Evolutionary conservation across 2,329 filamentous ascomycete species (phyloP).

Genomic region (Talaromyces sp.): DNA sequence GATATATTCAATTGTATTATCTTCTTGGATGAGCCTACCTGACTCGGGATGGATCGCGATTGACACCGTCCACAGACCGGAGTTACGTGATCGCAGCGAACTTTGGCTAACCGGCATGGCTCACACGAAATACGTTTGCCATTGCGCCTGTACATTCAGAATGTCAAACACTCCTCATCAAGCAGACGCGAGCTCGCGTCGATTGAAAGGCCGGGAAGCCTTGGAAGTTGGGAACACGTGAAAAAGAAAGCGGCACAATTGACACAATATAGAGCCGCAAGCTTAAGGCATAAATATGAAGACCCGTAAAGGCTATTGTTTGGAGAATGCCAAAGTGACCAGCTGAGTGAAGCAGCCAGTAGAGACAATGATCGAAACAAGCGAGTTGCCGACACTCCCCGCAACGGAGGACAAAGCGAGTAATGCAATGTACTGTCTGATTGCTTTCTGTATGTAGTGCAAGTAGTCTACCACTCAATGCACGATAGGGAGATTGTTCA

Average conservation of each 20-base stretch:
- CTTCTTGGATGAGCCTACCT: background rate
- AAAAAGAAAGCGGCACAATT: background rate
- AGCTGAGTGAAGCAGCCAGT: background rate
- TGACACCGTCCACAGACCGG: conserved; percentile 25
- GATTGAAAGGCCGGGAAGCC: background rate
- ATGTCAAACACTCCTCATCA: background rate
- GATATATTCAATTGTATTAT: background rate
- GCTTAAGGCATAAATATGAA: background rate
- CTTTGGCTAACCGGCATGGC: conserved; percentile 36
- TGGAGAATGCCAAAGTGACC: background rate
- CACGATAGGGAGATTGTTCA: background rate
- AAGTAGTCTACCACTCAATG: background rate
- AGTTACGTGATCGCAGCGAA: conserved; percentile 34
- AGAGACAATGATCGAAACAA: background rate
- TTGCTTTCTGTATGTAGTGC: background rate
- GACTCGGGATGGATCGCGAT: background rate
- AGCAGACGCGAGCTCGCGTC: background rate
- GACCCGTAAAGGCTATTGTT: background rate
- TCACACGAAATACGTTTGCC: conserved; percentile 36
- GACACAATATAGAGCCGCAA: background rate
- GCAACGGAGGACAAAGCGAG: background rate
- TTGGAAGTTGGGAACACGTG: background rate
- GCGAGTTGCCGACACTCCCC: background rate
- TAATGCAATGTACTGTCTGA: background rate
- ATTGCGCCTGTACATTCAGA: conserved; percentile 24